Evolutionary conservation across 805 yeast species (phyloP), one percentile per base, ranked within the genome.

Genomic region (Clavispora carvajalis): DNA sequence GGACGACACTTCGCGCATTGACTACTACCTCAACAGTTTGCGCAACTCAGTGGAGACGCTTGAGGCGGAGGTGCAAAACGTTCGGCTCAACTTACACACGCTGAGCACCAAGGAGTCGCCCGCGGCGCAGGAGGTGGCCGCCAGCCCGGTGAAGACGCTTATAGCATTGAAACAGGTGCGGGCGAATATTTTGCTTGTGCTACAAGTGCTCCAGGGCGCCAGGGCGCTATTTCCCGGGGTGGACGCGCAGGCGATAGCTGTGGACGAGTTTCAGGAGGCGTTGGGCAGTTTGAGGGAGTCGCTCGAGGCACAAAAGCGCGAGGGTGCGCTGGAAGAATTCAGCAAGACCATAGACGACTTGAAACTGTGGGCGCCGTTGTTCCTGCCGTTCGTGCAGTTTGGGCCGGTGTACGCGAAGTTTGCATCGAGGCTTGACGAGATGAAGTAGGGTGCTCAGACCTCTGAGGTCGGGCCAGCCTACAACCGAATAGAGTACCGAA

Each of bases 1-100:
- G 11, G 51, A 55, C 30, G 59, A 60, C n/a, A 69, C 78, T 1
- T 74, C 84, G 8, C 68, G 86, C 44, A 60, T 84, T 35, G 84
- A 82, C 48, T 82, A 82, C 57, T 82, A 82, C 53, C 62, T 80
- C 33, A 83, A 80, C 33, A 74, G 81, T 1, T 59, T 83, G 35
- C 70, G 76, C 12, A 74, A 78, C 38, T 74, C 87, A 0, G 74
- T 82, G 18, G 67, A 74, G 33, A 68, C 85, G 2, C 55, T 83
- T 29, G 73, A 77, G n/a, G 33, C 23, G 12, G 52, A 51, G 17
- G 42, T 49, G 12, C 44, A 36, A 15, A 26, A 19, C 13, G 48
- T 45, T 5, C 37, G 42, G 13, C 22, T 25, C 6, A 29, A 29
- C 25, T 31, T 37, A 24, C 30, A 4, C 10, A 16, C 19, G n/a